Evolutionary conservation across 257 asterid species (phyloP), one percentile per base, ranked within the genome.

Genomic region (Cynanchum wilfordii): DNA sequence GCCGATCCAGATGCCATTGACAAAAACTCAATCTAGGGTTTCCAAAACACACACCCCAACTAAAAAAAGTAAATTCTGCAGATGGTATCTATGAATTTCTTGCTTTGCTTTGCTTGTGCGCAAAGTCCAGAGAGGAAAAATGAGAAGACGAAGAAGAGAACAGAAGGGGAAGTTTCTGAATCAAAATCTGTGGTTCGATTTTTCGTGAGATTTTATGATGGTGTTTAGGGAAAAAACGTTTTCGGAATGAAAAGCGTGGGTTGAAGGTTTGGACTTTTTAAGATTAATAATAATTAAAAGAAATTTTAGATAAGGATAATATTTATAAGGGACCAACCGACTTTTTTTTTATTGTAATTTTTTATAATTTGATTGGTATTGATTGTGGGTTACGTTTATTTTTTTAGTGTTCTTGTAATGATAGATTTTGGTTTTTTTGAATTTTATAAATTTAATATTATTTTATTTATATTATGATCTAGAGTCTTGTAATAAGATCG

Each of bases 1-100:
- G 89, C 56, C 2, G 96, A 81, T 73, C 97, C 92, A 60, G 97
- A 94, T 38, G 95, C 97, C 98, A 94, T 94, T 65, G 85, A 66
- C 33, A 49, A 38, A 45, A 71, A n/a, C 17, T 19, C 50, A 64
- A 64, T 36, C 66, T 67, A 71, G 62, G 69, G 64, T 64, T 75
- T 70, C 17, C 30, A 25, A 36, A 40, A 30, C 17, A 29, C 16
- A 13, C 47, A 42, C 47, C 10, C 45, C 9, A 6, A 40, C 9
- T 19, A 42, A 19, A 0, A 22, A 36, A 50, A 12, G 58, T 3
- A 38, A 40, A 3, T 3, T 22, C 8, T 11, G 24, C 7, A 70
- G 19, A 16, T 47, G n/a, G 22, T 36, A 33, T 59, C 17, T 0
- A 30, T 1, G 58, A 62, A 70, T 65, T 55, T 62, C 63, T 71